These are phyloP conservation scores for Tylopilus sp. DNA, from an alignment of 1,284 basidiomycete genomes.

Conservation along the genomic window DNA sequence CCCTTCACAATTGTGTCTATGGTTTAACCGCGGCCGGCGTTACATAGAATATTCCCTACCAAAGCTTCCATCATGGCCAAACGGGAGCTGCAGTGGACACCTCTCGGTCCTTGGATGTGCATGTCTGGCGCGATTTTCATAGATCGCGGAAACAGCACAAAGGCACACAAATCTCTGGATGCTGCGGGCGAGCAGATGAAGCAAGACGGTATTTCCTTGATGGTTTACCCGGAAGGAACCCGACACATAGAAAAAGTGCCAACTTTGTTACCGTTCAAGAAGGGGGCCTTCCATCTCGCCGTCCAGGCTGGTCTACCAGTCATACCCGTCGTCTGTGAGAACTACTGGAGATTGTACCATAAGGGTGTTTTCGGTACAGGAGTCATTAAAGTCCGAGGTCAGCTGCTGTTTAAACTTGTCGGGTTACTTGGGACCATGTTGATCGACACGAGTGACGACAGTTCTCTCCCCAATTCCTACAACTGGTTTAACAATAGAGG, in stretches of 20 bases:
- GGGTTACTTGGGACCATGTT: constrained; percentile 7
- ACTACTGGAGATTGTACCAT: constrained; percentile 86
- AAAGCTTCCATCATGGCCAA: constrained; percentile 91
- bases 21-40: constrained; percentile 5
- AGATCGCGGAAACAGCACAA: constrained; percentile 78
- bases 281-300: constrained; percentile 97
- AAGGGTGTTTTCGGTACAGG: constrained; percentile 78
- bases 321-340: constrained; percentile 90
- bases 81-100: constrained; percentile 83
- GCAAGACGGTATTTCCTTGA: constrained; percentile 68
- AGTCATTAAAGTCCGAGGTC: constrained; percentile 78
- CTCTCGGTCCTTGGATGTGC: constrained; percentile 91
- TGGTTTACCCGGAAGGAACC: constrained; percentile 94
- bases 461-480: constrained; percentile 80
- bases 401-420: constrained; percentile 24
- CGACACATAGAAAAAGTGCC: constrained; percentile 67
- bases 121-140: constrained; percentile 94
- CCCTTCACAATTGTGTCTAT: background rate
- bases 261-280: constrained; percentile 88
- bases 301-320: constrained; percentile 87
- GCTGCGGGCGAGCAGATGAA: constrained; percentile 85
- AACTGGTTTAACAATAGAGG: constrained; percentile 58
- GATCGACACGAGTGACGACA: constrained; percentile 30
- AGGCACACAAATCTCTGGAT: constrained; percentile 74
- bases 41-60: constrained; percentile 75